These are phyloP conservation scores for Castanea sativa DNA, from an alignment of 306 rosid species.

Conservation along the genomic window DNA sequence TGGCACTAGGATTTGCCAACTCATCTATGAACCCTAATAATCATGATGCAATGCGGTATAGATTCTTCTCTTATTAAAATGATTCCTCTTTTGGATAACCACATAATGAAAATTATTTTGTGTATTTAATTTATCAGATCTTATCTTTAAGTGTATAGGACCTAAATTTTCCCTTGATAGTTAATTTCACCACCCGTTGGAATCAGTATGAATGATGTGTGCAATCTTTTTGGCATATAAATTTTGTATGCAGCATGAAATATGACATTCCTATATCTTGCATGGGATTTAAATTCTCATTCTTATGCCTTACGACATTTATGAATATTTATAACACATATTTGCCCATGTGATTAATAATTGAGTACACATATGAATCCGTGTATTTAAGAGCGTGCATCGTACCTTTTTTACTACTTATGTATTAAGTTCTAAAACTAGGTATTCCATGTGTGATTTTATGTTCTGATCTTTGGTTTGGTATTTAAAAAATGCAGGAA, in stretches of 20 bases:
- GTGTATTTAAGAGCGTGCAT: background rate
- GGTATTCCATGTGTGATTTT: background rate
- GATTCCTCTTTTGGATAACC: background rate
- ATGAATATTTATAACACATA: background rate
- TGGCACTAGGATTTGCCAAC: too few relatives aligned
- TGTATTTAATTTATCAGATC: background rate
- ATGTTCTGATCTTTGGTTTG: background rate
- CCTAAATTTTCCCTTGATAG: background rate
- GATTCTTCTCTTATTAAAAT: background rate
- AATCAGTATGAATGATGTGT: background rate
- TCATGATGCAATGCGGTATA: background rate
- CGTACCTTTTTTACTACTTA: background rate
- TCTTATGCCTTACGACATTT: background rate
- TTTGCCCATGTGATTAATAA: background rate
- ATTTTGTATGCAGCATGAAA: background rate
- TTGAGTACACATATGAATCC: background rate
- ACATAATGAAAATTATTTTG: background rate
- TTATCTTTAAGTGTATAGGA: background rate
- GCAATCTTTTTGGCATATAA: background rate
- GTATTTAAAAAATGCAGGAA: constrained; percentile 53
- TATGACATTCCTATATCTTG: background rate
- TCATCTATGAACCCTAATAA: too few relatives aligned
- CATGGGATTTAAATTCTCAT: background rate
- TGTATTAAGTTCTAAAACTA: background rate
- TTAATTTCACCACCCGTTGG: background rate